Evolutionary conservation across 1,284 basidiomycete genomes (phyloP).

Genomic region (Ceratobasidium sp.): DNA sequence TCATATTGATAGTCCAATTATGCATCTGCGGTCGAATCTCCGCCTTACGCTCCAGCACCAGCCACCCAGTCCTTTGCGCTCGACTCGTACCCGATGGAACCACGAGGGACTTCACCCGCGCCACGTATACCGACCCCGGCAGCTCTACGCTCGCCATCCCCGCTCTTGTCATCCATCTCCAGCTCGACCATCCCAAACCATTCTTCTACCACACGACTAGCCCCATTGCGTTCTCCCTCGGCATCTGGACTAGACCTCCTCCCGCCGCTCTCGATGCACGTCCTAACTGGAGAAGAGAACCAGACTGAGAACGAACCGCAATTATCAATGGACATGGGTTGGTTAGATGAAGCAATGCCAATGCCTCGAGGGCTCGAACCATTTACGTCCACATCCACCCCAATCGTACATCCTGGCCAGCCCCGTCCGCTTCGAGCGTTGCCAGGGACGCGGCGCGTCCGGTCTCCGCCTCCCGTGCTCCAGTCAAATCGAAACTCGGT

Average conservation of each 20-base stretch:
- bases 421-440: neutral
- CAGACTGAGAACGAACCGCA: neutral
- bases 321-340: slow-evolving; percentile 4
- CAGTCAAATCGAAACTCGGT: neutral
- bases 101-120: slow-evolving; percentile 5
- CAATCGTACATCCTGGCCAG: no score
- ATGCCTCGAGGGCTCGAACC: neutral
- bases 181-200: neutral
- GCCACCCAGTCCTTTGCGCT: neutral
- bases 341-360: slow-evolving; percentile 23
- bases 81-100: slow-evolving; percentile 8
- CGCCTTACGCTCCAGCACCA: neutral
- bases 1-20: slow-evolving; percentile 16
- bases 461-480: neutral
- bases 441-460: slow-evolving; percentile 3
- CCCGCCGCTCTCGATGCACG: slow-evolving; percentile 12
- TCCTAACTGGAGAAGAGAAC: neutral
- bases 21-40: slow-evolving; percentile 32
- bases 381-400: neutral
- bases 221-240: neutral
- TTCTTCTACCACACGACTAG: neutral
- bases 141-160: slow-evolving; percentile 17
- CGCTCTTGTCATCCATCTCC: slow-evolving; percentile 6
- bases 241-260: slow-evolving; percentile 2
- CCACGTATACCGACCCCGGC: slow-evolving; percentile 26